These are phyloP conservation scores for Mycena crocata DNA, from an alignment of 768 basidiomycete genomes.

Conservation along the genomic window DNA sequence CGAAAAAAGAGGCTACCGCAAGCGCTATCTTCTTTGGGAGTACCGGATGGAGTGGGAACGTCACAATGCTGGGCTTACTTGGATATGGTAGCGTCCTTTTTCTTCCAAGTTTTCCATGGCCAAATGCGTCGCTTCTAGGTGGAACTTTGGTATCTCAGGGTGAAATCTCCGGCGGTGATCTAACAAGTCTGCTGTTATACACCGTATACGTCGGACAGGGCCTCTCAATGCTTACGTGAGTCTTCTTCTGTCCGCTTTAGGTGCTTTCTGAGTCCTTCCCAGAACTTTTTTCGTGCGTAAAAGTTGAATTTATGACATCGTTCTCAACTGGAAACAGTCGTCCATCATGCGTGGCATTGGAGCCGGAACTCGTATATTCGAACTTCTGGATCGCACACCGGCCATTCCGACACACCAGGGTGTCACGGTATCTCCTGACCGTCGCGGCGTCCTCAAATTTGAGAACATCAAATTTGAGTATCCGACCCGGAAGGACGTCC, in stretches of 20 bases:
- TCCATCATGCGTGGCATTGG: slow-evolving; percentile 98
- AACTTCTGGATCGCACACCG: slow-evolving; percentile 85
- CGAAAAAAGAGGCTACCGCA: slow-evolving; percentile 89
- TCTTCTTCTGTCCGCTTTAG: slow-evolving; percentile 25
- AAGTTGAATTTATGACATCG: slow-evolving; percentile 48
- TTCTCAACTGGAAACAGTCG: slow-evolving; percentile 59
- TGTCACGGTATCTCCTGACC: slow-evolving; percentile 60
- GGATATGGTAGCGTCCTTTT: slow-evolving; percentile 78
- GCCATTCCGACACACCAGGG: slow-evolving; percentile 77
- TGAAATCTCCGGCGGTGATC: slow-evolving; percentile 90
- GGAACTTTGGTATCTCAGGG: slow-evolving; percentile 91
- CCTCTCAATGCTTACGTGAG: slow-evolving; percentile 73
- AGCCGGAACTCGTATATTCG: slow-evolving; percentile 93
- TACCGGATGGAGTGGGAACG: slow-evolving; percentile 93
- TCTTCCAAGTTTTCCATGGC: background rate
- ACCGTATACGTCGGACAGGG: slow-evolving; percentile 90
- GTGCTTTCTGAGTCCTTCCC: slow-evolving; percentile 14
- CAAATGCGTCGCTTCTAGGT: slow-evolving; percentile 57
- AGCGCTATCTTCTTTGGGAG: slow-evolving; percentile 94
- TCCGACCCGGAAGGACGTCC: slow-evolving; percentile 84
- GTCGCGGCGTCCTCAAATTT: slow-evolving; percentile 81
- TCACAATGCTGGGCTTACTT: slow-evolving; percentile 87
- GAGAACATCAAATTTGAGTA: slow-evolving; percentile 91
- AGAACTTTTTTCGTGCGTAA: slow-evolving; percentile 64
- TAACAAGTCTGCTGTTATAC: slow-evolving; percentile 91